A percentile compares a stretch with the other conserved stretches of the same genome.
Evolutionary conservation across 2,329 filamentous ascomycete species (phyloP).

Genomic region (Stemphylium vesicarium): DNA sequence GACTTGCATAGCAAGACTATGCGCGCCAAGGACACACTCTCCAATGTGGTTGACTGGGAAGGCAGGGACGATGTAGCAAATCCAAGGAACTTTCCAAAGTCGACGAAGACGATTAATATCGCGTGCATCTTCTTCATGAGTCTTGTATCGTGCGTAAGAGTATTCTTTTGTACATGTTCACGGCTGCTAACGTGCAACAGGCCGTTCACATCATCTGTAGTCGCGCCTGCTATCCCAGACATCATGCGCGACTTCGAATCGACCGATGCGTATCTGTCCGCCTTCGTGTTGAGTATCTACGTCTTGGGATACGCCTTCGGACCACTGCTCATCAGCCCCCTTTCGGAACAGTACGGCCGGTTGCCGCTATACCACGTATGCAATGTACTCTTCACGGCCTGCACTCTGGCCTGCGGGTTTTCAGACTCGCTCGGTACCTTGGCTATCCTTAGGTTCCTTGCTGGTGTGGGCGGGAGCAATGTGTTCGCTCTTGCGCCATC

Average conservation of each 20-base stretch:
- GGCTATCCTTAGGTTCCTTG: constrained; percentile 60
- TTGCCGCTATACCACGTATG: constrained; percentile 58
- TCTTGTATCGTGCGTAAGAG: neutral
- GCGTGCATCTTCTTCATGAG: constrained; percentile 38
- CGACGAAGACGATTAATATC: constrained; percentile 32
- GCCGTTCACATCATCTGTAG: constrained; percentile 33
- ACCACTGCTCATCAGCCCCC: constrained; percentile 32
- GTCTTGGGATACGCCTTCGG: constrained; percentile 38
- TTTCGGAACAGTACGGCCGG: constrained; percentile 38
- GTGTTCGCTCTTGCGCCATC: constrained; percentile 27
- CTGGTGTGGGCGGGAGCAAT: constrained; percentile 25
- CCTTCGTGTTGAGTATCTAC: constrained; percentile 34
- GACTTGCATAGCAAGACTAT: neutral
- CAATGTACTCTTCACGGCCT: constrained; percentile 65
- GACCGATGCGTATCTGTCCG: constrained; percentile 24
- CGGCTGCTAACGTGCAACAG: constrained; percentile 2
- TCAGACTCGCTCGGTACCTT: constrained; percentile 51
- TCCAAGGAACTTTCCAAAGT: constrained; percentile 36
- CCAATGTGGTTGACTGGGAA: constrained; percentile 21
- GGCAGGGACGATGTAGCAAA: constrained; percentile 31
- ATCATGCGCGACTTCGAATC: constrained; percentile 20
- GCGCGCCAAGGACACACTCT: too few species aligned
- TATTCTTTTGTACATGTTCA: neutral
- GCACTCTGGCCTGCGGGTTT: constrained; percentile 60
- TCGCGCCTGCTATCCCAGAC: constrained; percentile 34